A percentile compares a stretch with the other conserved stretches of the same genome.
Conservation (phyloP, 179 eudicot genomes). For the Carnegiea gigantea region DNA sequence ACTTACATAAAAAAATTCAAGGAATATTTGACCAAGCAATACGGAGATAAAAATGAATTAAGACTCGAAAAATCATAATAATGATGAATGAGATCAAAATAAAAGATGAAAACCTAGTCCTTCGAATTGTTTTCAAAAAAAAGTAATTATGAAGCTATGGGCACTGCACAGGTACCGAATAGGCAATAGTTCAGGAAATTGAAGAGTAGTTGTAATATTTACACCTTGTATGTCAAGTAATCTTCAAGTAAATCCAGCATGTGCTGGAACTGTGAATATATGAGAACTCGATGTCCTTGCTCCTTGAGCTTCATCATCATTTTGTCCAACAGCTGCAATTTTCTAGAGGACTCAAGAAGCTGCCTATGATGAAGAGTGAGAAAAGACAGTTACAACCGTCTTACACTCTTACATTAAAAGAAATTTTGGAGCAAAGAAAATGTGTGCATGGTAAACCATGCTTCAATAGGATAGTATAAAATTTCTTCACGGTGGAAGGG, state of each 20-base stretch:
- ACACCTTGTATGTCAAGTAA: slow-evolving; percentile 70
- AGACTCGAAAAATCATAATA: not conserved
- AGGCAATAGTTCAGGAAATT: not conserved
- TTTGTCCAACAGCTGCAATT: slow-evolving; percentile 83
- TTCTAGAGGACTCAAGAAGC: slow-evolving; percentile 81
- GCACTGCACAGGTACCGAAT: not conserved
- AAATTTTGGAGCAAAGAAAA: slow-evolving; percentile 4
- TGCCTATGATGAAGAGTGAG: slow-evolving; percentile 48
- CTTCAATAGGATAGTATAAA: not conserved
- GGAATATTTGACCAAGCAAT: not conserved
- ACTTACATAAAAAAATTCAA: too few species aligned
- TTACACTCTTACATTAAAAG: not conserved
- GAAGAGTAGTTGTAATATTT: slow-evolving; percentile 1
- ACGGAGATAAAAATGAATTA: not conserved
- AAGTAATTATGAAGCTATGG: not conserved
- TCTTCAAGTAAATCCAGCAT: slow-evolving; percentile 97
- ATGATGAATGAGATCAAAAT: not conserved
- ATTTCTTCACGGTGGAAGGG: not conserved
- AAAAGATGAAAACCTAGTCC: not conserved
- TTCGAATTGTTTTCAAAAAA: not conserved
- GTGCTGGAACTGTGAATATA: slow-evolving; percentile 92
- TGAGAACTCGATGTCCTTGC: slow-evolving; percentile 94
- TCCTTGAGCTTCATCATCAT: slow-evolving; percentile 95
- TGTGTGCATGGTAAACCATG: not conserved
- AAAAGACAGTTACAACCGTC: slow-evolving; percentile 1